A percentile compares a stretch with the other conserved stretches of the same genome.
Conservation (phyloP, 495 filamentous ascomycete genomes). For the Recurvomyces mirabilis region DNA sequence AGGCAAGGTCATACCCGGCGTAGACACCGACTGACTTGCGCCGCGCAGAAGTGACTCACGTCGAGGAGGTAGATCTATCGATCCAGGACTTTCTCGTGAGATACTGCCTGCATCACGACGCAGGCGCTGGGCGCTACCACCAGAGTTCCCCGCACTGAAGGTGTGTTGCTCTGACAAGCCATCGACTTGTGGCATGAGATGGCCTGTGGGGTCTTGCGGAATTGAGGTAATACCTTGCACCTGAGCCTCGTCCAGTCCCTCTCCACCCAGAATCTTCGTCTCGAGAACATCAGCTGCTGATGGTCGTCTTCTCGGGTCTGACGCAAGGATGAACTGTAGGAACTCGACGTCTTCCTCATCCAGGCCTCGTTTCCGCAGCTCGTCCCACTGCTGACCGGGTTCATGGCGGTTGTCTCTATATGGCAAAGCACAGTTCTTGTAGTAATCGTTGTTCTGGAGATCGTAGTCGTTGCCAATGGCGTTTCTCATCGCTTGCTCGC, state of each 20-base stretch:
- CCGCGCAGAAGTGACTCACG: not conserved
- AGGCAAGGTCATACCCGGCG: not conserved
- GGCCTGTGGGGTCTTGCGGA: not conserved
- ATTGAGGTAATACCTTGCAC: not conserved
- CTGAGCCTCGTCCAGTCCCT: not conserved
- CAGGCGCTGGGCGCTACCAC: not conserved
- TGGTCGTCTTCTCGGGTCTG: constrained; percentile 11
- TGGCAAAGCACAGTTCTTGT: constrained; percentile 8
- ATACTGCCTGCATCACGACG: not conserved
- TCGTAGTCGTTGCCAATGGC: constrained; percentile 13
- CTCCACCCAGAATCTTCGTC: not conserved
- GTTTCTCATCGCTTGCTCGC: constrained; percentile 9
- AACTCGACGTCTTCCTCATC: constrained; percentile 10
- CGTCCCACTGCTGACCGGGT: constrained; percentile 8
- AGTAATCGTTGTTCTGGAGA: constrained; percentile 7
- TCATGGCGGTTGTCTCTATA: not conserved
- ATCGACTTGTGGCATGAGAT: no score
- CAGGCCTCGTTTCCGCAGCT: constrained; percentile 2
- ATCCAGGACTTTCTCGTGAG: not conserved
- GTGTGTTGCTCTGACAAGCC: no score
- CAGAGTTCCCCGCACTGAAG: no score
- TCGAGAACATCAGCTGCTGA: constrained; percentile 4
- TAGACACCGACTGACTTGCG: not conserved
- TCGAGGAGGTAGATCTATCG: not conserved
- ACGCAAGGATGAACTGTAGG: constrained; percentile 7